Evolutionary conservation across 257 asterid species (phyloP).

Genomic region (Gardenia jasminoides): DNA sequence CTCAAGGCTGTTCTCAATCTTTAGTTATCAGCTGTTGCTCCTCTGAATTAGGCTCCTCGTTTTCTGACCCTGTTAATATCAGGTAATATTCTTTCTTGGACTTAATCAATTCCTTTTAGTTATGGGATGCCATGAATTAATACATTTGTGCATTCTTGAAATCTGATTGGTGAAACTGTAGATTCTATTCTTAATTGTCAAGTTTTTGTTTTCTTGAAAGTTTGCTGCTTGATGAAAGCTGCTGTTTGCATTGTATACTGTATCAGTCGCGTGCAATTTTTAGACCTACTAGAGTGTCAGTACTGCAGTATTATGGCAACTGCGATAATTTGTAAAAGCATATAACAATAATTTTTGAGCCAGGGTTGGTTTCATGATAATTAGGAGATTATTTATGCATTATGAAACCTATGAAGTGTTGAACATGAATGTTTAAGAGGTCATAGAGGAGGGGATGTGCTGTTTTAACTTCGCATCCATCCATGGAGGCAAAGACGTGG

Average conservation of each 20-base stretch:
- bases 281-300: neutral
- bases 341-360: neutral
- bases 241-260: neutral
- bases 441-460: neutral
- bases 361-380: neutral
- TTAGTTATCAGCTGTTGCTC: constrained; percentile 46
- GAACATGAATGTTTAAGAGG: no score
- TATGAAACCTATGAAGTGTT: neutral
- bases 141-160: no score
- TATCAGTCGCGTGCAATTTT: neutral
- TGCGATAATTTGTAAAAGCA: neutral
- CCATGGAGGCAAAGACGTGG: neutral
- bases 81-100: constrained; percentile 32
- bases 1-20: constrained; percentile 31
- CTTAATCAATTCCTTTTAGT: neutral
- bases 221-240: neutral
- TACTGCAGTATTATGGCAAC: neutral
- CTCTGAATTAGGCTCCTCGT: constrained; percentile 39
- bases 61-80: constrained; percentile 45
- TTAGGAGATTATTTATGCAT: neutral
- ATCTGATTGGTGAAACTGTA: no score
- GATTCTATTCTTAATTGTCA: no score
- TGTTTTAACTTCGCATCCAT: no score
- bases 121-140: no score
- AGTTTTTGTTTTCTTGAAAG: neutral